phyloP scores from a whole-genome alignment of 306 rosid genomes.

The Cicer bijugum region DNA sequence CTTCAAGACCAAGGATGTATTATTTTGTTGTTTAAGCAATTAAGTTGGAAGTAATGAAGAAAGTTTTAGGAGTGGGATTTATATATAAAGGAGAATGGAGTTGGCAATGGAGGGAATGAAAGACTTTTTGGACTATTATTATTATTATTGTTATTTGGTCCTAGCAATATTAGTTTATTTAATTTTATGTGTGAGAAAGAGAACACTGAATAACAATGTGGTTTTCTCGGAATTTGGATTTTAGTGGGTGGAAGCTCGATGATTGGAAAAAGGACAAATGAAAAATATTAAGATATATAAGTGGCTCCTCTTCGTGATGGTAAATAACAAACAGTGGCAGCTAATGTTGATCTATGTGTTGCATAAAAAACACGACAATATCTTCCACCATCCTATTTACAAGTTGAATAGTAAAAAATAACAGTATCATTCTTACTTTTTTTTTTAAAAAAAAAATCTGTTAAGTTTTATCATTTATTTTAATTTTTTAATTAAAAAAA shows the following conservation, averaged over 20 bases:
- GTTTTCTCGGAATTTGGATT: slow-evolving; percentile 46
- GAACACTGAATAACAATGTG: slow-evolving; percentile 40
- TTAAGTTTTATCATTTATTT: no score
- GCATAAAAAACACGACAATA: slow-evolving; percentile 43
- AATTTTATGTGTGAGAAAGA: background rate
- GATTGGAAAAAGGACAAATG: slow-evolving; percentile 16
- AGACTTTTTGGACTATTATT: slow-evolving; percentile 13
- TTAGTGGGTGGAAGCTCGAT: slow-evolving; percentile 62
- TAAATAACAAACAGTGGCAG: slow-evolving; percentile 66
- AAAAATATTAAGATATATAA: slow-evolving; percentile 46
- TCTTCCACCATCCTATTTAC: slow-evolving; percentile 25
- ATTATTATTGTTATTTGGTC: background rate
- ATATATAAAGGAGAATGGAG: slow-evolving; percentile 47
- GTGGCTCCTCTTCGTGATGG: slow-evolving; percentile 53
- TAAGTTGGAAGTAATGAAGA: slow-evolving; percentile 13
- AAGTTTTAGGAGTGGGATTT: slow-evolving; percentile 35
- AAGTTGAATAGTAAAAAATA: background rate
- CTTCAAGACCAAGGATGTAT: slow-evolving; percentile 20
- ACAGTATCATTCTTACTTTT: rapidly evolving
- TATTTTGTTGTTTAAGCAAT: slow-evolving; percentile 12
- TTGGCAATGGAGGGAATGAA: slow-evolving; percentile 16
- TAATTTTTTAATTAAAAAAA: no score
- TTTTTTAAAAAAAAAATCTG: no score
- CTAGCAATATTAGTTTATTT: background rate
- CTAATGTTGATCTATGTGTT: slow-evolving; percentile 51